These are phyloP conservation scores for Suillus discolor DNA, from an alignment of 768 basidiomycete genomes.

Conservation along the genomic window DNA sequence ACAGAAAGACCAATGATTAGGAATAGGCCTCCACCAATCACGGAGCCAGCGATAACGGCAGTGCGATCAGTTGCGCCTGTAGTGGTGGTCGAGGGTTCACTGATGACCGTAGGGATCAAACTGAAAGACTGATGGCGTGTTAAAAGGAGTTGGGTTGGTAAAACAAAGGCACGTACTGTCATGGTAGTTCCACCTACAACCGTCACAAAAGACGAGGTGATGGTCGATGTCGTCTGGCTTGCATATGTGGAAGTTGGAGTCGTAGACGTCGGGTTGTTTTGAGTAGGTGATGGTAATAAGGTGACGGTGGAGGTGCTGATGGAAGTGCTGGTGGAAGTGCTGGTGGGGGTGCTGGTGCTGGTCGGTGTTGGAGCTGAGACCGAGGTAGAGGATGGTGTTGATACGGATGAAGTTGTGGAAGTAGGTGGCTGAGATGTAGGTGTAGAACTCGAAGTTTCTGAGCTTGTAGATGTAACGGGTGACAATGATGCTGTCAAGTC, in stretches of 20 bases:
- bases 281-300: background rate
- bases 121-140: constrained; percentile 17
- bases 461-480: background rate
- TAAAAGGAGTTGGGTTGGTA: background rate
- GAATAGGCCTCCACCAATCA: constrained; percentile 39
- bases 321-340: background rate
- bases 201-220: constrained; percentile 25
- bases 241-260: constrained; percentile 10
- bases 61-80: constrained; percentile 30
- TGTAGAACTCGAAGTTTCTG: background rate
- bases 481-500: background rate
- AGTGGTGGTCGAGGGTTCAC: background rate
- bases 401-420: background rate
- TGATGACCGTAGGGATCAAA: constrained; percentile 23
- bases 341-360: no score
- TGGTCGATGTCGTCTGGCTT: background rate
- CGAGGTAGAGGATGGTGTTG: constrained; percentile 1
- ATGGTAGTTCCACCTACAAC: constrained; percentile 16
- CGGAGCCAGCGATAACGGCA: constrained; percentile 45
- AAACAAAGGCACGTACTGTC: constrained; percentile 20
- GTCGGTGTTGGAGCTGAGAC: background rate
- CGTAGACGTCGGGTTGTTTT: constrained; percentile 7
- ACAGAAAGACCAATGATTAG: constrained; percentile 38
- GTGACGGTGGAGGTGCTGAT: background rate
- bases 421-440: constrained; percentile 5